These are phyloP conservation scores for Triadica sebifera DNA, from an alignment of 345 rosid genomes.

Conservation along the genomic window DNA sequence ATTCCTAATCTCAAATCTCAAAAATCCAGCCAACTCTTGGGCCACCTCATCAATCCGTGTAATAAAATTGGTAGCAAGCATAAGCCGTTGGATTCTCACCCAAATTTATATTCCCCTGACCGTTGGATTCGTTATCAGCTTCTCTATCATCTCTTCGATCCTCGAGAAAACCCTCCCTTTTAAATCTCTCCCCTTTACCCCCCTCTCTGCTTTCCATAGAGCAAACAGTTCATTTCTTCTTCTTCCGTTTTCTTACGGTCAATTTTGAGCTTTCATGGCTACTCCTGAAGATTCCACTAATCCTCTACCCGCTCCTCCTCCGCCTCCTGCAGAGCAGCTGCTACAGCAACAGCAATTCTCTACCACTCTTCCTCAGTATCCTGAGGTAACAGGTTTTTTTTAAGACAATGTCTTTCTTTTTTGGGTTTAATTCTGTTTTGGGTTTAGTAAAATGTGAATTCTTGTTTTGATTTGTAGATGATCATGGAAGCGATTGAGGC, in stretches of 20 bases:
- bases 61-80: neutral
- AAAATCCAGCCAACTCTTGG: neutral
- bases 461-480: constrained; percentile 41
- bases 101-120: constrained; percentile 11
- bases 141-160: neutral
- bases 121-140: constrained; percentile 9
- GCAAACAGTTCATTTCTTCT: constrained; percentile 4
- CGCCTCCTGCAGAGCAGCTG: neutral
- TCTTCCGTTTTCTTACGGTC: neutral
- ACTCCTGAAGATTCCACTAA: neutral
- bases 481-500: constrained; percentile 74
- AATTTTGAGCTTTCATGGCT: constrained; percentile 9
- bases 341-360: neutral
- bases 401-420: neutral
- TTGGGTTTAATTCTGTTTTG: neutral
- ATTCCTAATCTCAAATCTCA: neutral
- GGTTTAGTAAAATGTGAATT: neutral
- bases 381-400: constrained; percentile 27
- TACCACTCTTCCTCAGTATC: constrained; percentile 29
- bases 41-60: constrained; percentile 27
- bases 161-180: constrained; percentile 2
- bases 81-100: constrained; percentile 15
- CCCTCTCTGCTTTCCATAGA: neutral
- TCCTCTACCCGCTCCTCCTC: too few species aligned
- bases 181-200: constrained; percentile 18